Conservation (phyloP, 768 basidiomycete species). For the Psilocybe azurescens region DNA sequence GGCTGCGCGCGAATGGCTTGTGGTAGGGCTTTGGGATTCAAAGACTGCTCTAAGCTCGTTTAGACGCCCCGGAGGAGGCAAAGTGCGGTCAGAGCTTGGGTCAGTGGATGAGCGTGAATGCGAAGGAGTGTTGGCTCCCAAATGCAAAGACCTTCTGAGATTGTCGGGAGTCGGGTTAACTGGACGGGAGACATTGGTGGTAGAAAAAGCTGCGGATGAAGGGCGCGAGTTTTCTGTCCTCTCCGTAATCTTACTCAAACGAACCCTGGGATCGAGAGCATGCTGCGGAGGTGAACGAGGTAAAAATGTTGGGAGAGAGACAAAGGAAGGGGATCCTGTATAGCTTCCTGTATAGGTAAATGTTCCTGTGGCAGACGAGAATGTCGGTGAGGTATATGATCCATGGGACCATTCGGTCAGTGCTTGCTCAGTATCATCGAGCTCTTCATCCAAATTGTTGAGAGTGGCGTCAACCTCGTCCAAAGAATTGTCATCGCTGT, state of each 20-base stretch:
- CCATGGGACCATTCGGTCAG: slow-evolving; percentile 64
- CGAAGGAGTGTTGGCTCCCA: slow-evolving; percentile 38
- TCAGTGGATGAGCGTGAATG: slow-evolving; percentile 69
- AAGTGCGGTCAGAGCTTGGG: slow-evolving; percentile 47
- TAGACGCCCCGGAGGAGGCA: slow-evolving; percentile 61
- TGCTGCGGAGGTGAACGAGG: slow-evolving; percentile 41
- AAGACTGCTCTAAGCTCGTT: slow-evolving; percentile 80
- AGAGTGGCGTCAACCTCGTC: slow-evolving; percentile 77
- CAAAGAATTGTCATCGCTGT: slow-evolving; percentile 62
- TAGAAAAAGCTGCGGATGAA: slow-evolving; percentile 44
- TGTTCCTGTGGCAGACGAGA: slow-evolving; percentile 42
- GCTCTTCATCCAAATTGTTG: slow-evolving; percentile 67
- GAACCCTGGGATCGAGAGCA: slow-evolving; percentile 40
- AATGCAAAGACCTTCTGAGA: slow-evolving; percentile 50
- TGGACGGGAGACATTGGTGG: slow-evolving; percentile 36
- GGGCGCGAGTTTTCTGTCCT: slow-evolving; percentile 78
- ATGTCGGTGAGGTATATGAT: slow-evolving; percentile 43
- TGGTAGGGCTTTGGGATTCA: slow-evolving; percentile 49
- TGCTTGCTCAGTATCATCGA: slow-evolving; percentile 68
- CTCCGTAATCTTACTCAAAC: slow-evolving; percentile 81
- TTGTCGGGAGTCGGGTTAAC: slow-evolving; percentile 49
- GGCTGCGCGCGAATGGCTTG: slow-evolving; percentile 56
- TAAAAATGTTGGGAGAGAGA: slow-evolving; percentile 45
- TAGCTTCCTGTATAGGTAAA: slow-evolving; percentile 48
- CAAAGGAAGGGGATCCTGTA: slow-evolving; percentile 52